Evolutionary conservation across 108 stramenopile species (phyloP).

Genomic region (Cyclostephanos tholiformis): DNA sequence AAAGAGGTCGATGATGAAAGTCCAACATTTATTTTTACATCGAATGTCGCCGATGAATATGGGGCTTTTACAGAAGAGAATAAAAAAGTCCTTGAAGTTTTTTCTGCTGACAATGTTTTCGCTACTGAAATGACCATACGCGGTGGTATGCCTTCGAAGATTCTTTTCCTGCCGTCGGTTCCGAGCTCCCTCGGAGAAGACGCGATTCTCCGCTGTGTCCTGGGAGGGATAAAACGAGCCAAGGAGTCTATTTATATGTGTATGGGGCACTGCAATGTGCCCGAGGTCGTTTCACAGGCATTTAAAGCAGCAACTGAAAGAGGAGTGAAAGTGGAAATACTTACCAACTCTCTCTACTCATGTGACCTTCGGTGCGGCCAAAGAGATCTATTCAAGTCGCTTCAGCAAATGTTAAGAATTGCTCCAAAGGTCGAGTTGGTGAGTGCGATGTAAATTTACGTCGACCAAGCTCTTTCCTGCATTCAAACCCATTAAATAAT

Average conservation of each 20-base stretch:
- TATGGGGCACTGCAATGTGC: constrained; percentile 41
- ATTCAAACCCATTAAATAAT: background rate
- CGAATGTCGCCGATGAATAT: background rate
- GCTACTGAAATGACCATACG: constrained; percentile 1
- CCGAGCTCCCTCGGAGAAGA: constrained; percentile 41
- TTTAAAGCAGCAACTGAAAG: constrained; percentile 26
- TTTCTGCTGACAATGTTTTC: background rate
- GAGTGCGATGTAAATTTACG: background rate
- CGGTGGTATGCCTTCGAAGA: background rate
- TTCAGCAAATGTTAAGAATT: constrained; percentile 16
- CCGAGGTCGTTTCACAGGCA: constrained; percentile 19
- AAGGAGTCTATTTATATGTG: constrained; percentile 30
- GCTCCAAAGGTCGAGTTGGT: constrained; percentile 25
- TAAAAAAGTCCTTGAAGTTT: constrained; percentile 4
- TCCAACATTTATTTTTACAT: background rate
- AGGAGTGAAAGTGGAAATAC: constrained; percentile 30
- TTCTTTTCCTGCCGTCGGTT: constrained; percentile 28
- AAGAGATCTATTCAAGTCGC: constrained; percentile 26
- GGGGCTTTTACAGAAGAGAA: background rate
- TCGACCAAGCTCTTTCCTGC: background rate
- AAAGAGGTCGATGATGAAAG: constrained; percentile 18
- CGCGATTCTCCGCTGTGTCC: constrained; percentile 36
- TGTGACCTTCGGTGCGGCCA: constrained; percentile 35
- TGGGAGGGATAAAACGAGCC: constrained; percentile 31
- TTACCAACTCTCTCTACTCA: constrained; percentile 32